Conservation (phyloP, 1,284 basidiomycete genomes). For the Ceratobasidium theobromae region DNA sequence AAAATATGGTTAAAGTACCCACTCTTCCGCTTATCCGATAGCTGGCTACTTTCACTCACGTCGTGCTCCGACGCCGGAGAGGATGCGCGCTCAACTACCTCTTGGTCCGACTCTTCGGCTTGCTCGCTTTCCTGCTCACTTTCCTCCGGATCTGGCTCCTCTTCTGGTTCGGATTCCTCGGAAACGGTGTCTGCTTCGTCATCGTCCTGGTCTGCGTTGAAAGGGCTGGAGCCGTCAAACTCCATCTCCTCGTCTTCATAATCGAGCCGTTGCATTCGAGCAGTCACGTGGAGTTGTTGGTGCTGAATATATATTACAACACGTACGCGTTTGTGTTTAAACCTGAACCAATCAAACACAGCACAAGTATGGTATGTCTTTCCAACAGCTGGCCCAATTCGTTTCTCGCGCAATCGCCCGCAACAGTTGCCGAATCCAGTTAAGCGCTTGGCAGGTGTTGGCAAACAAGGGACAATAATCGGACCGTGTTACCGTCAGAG, state of each 20-base stretch:
- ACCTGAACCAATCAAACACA: too few relatives aligned
- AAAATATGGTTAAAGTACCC: not conserved
- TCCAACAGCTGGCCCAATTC: too few relatives aligned
- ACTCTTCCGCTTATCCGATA: slow-evolving; percentile 25
- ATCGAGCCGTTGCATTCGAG: slow-evolving; percentile 40
- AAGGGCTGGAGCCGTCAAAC: slow-evolving; percentile 29
- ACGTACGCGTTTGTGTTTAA: too few relatives aligned
- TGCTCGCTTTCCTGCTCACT: slow-evolving; percentile 31
- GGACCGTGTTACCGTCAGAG: too few relatives aligned
- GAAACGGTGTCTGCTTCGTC: slow-evolving; percentile 37
- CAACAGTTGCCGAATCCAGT: too few relatives aligned
- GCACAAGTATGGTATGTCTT: too few relatives aligned
- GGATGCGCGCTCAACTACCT: slow-evolving; percentile 8
- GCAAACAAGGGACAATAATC: too few relatives aligned
- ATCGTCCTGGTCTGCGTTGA: slow-evolving; percentile 41
- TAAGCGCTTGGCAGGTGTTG: too few relatives aligned
- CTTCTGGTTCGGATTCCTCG: slow-evolving; percentile 38
- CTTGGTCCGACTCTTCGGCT: slow-evolving; percentile 25
- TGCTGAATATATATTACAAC: not conserved
- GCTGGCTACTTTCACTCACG: slow-evolving; percentile 33
- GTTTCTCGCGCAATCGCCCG: too few relatives aligned
- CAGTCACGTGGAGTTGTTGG: slow-evolving; percentile 11
- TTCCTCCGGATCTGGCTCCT: slow-evolving; percentile 36
- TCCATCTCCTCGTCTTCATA: slow-evolving; percentile 59
- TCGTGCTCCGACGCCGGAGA: slow-evolving; percentile 37